Percentiles rank a stretch among this genome's conserved stretches.
These are phyloP conservation scores for Whalleya microplaca DNA, from an alignment of 2,329 filamentous ascomycete genomes.

Conservation along the genomic window DNA sequence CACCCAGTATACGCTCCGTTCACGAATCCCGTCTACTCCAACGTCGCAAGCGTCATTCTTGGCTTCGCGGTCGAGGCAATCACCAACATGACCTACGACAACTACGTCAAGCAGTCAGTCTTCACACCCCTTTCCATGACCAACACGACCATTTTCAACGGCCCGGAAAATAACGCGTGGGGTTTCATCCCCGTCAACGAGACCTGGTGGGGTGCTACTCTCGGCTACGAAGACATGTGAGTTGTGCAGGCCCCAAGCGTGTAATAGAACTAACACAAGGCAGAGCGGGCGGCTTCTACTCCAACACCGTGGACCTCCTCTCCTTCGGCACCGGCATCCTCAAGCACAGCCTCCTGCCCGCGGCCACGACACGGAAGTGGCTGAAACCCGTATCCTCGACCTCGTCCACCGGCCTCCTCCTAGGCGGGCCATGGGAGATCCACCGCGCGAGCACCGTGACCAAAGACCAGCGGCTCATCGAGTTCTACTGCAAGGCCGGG, in stretches of 20 bases:
- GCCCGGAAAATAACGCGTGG: constrained; percentile 23
- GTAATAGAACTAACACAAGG: constrained; percentile 1
- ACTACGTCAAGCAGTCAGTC: constrained; percentile 29
- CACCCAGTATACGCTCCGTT: constrained; percentile 33
- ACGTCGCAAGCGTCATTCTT: constrained; percentile 31
- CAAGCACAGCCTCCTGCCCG: constrained; percentile 26
- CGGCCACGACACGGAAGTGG: constrained; percentile 33
- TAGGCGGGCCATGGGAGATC: constrained; percentile 44
- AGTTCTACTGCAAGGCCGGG: constrained; percentile 41
- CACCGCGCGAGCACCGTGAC: constrained; percentile 37
- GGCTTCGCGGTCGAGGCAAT: constrained; percentile 31
- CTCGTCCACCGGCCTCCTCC: constrained; percentile 32
- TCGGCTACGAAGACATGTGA: constrained; percentile 35
- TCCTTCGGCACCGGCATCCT: constrained; percentile 34
- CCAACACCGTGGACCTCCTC: constrained; percentile 34
- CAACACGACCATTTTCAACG: constrained; percentile 32
- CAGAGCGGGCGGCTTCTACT: constrained; percentile 36
- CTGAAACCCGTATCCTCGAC: constrained; percentile 35
- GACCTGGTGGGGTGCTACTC: constrained; percentile 28
- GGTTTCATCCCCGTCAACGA: constrained; percentile 33
- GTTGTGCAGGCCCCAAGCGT: neutral
- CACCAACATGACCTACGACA: constrained; percentile 29
- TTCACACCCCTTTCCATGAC: constrained; percentile 30
- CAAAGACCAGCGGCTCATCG: constrained; percentile 34
- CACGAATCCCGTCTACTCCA: constrained; percentile 35